phyloP scores from a whole-genome alignment of 768 basidiomycete genomes.

The Lyophyllum semitale region DNA sequence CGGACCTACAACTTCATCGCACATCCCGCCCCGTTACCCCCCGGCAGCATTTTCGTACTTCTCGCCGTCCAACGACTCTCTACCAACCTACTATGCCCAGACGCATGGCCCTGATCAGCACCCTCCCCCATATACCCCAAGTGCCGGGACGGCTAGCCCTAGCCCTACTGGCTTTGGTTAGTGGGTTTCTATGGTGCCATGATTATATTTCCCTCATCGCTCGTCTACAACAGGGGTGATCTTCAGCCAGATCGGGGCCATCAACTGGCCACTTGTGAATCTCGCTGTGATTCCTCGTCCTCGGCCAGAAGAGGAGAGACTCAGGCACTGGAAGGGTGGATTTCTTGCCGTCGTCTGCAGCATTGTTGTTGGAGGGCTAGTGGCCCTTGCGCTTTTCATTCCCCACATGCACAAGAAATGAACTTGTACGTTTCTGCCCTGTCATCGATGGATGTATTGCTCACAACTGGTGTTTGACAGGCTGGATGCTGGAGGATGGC shows the following conservation, averaged over 20 bases:
- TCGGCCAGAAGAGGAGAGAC: not conserved
- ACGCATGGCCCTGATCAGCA: not conserved
- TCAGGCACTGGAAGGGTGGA: not conserved
- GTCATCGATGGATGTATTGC: not conserved
- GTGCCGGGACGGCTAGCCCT: too few species aligned
- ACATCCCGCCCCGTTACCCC: not conserved
- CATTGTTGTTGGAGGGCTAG: not conserved
- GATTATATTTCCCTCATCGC: not conserved
- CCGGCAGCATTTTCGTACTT: not conserved
- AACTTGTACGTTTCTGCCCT: not conserved
- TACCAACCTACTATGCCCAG: not conserved
- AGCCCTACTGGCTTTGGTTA: not conserved
- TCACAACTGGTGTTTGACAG: not conserved
- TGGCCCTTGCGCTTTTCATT: constrained; percentile 6
- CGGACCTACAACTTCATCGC: not conserved
- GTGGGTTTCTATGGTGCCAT: not conserved
- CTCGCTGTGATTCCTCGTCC: not conserved
- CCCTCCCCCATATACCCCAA: not conserved
- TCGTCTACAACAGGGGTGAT: not conserved
- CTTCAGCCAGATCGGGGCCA: not conserved
- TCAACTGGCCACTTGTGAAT: not conserved
- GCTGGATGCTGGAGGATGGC: not conserved
- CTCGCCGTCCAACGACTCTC: not conserved
- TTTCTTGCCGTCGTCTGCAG: not conserved
- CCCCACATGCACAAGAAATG: not conserved